A percentile compares a stretch with the other conserved stretches of the same genome.
Conservation (phyloP, 495 filamentous ascomycete species). For the Pseudevernia furfuracea region DNA sequence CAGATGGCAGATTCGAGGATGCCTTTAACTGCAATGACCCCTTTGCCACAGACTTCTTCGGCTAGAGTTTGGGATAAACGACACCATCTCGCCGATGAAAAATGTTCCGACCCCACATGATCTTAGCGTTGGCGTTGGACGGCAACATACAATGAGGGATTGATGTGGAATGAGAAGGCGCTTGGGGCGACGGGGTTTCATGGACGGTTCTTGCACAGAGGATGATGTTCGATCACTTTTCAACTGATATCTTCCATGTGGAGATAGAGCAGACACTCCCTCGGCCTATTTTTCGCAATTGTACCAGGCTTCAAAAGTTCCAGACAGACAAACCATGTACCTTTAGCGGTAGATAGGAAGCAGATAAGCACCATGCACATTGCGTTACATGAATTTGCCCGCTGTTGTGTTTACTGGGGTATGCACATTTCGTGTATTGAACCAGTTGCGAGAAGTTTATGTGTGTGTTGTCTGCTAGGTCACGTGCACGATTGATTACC, state of each 20-base stretch:
- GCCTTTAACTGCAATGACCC: not conserved
- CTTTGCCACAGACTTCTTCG: constrained; percentile 1
- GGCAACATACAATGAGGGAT: not conserved
- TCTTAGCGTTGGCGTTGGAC: constrained; percentile 18
- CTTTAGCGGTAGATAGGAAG: constrained; percentile 13
- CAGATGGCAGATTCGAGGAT: not conserved
- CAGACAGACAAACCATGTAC: constrained; percentile 9
- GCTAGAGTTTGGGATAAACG: not conserved
- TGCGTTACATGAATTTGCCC: not conserved
- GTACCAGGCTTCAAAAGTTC: not conserved
- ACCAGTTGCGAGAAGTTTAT: too few species aligned
- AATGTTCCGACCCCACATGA: not conserved
- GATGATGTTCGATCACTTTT: not conserved
- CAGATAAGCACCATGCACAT: constrained; percentile 5
- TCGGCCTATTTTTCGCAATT: not conserved
- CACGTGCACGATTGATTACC: not conserved
- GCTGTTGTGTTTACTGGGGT: too few species aligned
- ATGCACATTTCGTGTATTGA: too few species aligned
- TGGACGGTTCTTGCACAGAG: not conserved
- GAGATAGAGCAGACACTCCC: not conserved
- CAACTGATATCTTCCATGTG: not conserved
- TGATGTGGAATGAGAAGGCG: constrained; percentile 5
- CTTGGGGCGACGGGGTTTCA: not conserved
- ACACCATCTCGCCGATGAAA: not conserved
- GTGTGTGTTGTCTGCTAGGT: too few species aligned